These are phyloP conservation scores for Plasmodium sp. DNA, from an alignment of 169 alveolate species.

Conservation along the genomic window DNA sequence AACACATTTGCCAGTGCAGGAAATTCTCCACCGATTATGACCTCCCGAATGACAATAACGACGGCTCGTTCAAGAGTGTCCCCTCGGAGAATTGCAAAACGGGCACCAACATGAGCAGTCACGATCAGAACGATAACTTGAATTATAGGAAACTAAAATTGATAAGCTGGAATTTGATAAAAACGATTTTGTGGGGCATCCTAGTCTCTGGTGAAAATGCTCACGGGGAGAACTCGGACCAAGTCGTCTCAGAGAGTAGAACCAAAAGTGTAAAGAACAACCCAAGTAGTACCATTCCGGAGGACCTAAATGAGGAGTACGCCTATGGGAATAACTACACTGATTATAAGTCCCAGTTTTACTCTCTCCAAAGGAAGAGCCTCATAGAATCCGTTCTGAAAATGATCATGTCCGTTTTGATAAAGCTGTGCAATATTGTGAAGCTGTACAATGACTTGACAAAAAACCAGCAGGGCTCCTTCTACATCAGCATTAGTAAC, in stretches of 20 bases:
- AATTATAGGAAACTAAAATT: constrained; percentile 57
- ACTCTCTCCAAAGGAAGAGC: constrained; percentile 41
- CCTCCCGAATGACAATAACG: neutral
- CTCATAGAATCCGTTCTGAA: constrained; percentile 70
- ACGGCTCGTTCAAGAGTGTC: neutral
- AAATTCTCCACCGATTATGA: neutral
- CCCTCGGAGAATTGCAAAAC: constrained; percentile 13
- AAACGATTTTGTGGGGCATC: constrained; percentile 71
- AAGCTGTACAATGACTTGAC: constrained; percentile 63
- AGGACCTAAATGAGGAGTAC: constrained; percentile 19
- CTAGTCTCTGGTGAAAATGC: constrained; percentile 72
- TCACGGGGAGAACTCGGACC: constrained; percentile 16
- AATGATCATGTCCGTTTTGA: constrained; percentile 76
- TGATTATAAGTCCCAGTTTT: constrained; percentile 34
- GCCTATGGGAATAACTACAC: constrained; percentile 13
- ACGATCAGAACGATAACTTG: constrained; percentile 34
- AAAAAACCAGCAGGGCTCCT: constrained; percentile 38
- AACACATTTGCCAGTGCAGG: constrained; percentile 26
- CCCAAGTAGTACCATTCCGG: neutral
- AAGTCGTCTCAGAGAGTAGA: constrained; percentile 26
- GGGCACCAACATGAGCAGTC: neutral
- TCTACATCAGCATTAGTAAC: constrained; percentile 26
- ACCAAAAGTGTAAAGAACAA: constrained; percentile 49
- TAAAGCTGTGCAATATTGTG: constrained; percentile 70
- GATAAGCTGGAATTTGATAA: constrained; percentile 75